Evolutionary conservation across 805 yeast genomes (phyloP).

Genomic region (Priceomyces fermenticarens): DNA sequence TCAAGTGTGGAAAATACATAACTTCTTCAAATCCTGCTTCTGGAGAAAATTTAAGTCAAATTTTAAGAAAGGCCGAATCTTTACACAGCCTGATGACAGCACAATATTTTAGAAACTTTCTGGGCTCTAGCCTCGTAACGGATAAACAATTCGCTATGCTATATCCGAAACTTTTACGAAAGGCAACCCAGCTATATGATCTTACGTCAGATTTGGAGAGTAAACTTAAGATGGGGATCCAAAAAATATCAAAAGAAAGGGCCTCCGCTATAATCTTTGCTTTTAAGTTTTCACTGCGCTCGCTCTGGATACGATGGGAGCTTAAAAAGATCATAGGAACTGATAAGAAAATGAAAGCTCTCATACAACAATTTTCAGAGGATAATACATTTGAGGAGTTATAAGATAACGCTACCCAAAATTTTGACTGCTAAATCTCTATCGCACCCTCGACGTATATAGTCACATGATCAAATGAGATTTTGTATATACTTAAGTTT

Average conservation of each 20-base stretch:
- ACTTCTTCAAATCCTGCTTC: slow-evolving; percentile 6
- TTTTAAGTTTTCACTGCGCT: slow-evolving; percentile 18
- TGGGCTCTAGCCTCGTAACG: slow-evolving; percentile 6
- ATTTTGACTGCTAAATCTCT: not conserved
- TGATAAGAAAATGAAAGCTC: slow-evolving; percentile 9
- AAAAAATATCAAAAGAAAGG: slow-evolving; percentile 8
- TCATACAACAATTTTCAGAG: slow-evolving; percentile 3
- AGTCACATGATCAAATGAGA: not conserved
- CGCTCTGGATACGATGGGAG: slow-evolving; percentile 30
- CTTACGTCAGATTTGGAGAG: slow-evolving; percentile 4
- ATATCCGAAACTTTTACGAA: slow-evolving; percentile 7
- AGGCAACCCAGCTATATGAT: slow-evolving; percentile 8
- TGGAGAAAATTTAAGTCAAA: slow-evolving; percentile 12
- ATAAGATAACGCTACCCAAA: not conserved
- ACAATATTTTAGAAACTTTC: slow-evolving; percentile 1
- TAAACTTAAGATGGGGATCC: slow-evolving; percentile 10
- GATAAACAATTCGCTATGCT: slow-evolving; percentile 13
- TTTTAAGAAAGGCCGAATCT: slow-evolving; percentile 17
- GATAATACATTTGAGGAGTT: not conserved
- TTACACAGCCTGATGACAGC: slow-evolving; percentile 1
- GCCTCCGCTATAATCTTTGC: slow-evolving; percentile 31
- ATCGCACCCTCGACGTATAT: not conserved
- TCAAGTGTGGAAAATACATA: slow-evolving; percentile 14
- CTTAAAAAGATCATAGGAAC: slow-evolving; percentile 26
- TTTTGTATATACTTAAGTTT: too few relatives aligned